phyloP scores from a whole-genome alignment of 805 yeast genomes.

The Aciculoconidium aculeatum region DNA sequence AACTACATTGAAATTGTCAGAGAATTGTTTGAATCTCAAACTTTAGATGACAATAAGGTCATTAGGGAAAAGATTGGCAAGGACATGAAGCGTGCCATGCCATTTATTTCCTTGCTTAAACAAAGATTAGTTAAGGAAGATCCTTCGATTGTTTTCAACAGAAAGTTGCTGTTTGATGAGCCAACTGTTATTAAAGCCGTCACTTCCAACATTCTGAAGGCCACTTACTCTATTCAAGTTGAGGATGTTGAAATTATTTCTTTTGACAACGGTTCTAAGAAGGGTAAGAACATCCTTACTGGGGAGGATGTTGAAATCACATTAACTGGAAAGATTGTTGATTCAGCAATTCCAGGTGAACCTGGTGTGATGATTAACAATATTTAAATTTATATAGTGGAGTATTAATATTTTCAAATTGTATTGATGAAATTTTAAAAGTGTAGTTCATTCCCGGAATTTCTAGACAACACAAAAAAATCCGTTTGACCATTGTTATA shows the following conservation, averaged over 20 bases:
- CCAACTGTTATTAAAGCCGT: slow-evolving; percentile 55
- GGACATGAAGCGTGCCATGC: slow-evolving; percentile 98
- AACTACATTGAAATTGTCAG: slow-evolving; percentile 63
- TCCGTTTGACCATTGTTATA: too few species aligned
- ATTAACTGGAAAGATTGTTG: slow-evolving; percentile 62
- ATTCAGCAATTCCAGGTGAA: slow-evolving; percentile 84
- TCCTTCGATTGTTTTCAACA: slow-evolving; percentile 77
- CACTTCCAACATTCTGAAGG: slow-evolving; percentile 50
- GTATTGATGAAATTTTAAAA: too few species aligned
- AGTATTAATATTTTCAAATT: too few species aligned
- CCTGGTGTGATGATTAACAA: slow-evolving; percentile 83
- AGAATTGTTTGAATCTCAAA: slow-evolving; percentile 59
- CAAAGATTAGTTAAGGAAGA: slow-evolving; percentile 67
- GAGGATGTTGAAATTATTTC: slow-evolving; percentile 54
- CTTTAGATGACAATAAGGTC: slow-evolving; percentile 58
- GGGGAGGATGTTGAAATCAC: slow-evolving; percentile 67
- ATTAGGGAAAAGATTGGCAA: slow-evolving; percentile 66
- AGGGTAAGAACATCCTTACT: slow-evolving; percentile 61
- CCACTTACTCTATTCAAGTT: slow-evolving; percentile 54
- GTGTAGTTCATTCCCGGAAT: too few species aligned
- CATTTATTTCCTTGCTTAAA: slow-evolving; percentile 82
- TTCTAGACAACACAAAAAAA: too few species aligned
- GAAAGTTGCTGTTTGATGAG: slow-evolving; percentile 84
- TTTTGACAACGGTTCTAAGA: slow-evolving; percentile 55
- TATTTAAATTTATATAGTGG: slow-evolving; percentile 37